Evolutionary conservation across 345 rosid genomes (phyloP).

Genomic region (Dipteronia sinensis): DNA sequence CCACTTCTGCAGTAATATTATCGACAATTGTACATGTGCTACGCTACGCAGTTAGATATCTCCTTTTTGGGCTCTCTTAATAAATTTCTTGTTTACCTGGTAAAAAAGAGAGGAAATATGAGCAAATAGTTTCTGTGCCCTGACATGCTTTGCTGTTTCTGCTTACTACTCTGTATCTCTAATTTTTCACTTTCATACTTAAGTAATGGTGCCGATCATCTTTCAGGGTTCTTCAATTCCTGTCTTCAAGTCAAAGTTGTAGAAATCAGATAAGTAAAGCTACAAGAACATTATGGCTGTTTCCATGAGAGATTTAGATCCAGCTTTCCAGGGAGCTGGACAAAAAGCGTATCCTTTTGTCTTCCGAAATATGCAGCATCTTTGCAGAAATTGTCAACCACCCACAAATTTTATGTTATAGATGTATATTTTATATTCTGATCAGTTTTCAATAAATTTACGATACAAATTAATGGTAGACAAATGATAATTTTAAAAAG

Average conservation of each 20-base stretch:
- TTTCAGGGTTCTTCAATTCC: slow-evolving; percentile 36
- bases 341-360: slow-evolving; percentile 91
- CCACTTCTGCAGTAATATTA: neutral
- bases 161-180: neutral
- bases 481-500: neutral
- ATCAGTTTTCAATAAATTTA: neutral
- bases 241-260: slow-evolving; percentile 28
- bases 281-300: slow-evolving; percentile 68
- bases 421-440: neutral
- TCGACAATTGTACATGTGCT: neutral
- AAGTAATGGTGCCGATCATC: slow-evolving; percentile 22
- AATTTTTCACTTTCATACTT: slow-evolving; percentile 9
- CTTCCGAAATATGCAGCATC: slow-evolving; percentile 16
- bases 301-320: slow-evolving; percentile 97
- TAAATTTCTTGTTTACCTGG: neutral
- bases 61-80: neutral
- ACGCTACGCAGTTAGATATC: neutral
- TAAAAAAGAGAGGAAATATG: neutral
- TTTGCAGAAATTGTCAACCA: slow-evolving; percentile 8
- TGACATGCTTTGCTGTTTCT: slow-evolving; percentile 19
- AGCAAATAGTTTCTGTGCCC: slow-evolving; percentile 4
- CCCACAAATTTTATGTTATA: neutral
- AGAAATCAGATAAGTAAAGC: slow-evolving; percentile 38
- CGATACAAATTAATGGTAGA: neutral
- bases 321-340: slow-evolving; percentile 98